Evolutionary conservation across 1,284 basidiomycete species (phyloP).

Genomic region (Cryptococcus sp.): DNA sequence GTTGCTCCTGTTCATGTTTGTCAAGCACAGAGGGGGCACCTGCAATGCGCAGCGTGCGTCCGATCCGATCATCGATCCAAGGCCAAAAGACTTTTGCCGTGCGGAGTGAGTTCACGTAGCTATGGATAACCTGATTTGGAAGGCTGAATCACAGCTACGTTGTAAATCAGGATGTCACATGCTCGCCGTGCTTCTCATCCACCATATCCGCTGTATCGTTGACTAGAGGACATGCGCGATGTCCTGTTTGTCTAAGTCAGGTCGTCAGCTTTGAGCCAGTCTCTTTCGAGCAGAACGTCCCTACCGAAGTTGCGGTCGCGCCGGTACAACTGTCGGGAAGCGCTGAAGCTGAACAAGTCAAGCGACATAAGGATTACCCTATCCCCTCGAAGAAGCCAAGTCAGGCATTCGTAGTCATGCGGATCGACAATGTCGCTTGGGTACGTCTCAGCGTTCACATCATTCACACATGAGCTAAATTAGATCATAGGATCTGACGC

Average conservation of each 20-base stretch:
- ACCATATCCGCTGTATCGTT: conserved; percentile 41
- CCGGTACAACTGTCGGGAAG: not conserved
- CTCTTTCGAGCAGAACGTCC: not conserved
- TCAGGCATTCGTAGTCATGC: conserved; percentile 30
- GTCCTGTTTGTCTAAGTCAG: conserved; percentile 32
- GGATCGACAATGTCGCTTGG: conserved; percentile 54
- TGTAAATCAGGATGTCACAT: conserved; percentile 31
- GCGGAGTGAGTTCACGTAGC: conserved; percentile 24
- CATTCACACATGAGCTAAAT: not conserved
- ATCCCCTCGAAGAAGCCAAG: conserved; percentile 1
- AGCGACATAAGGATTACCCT: not conserved
- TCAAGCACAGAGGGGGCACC: not conserved
- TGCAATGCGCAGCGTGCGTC: conserved; percentile 25
- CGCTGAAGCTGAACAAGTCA: not conserved
- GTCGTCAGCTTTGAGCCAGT: conserved; percentile 25
- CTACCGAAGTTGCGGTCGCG: not conserved
- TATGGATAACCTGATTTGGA: too few relatives aligned
- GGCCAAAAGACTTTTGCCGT: conserved; percentile 33
- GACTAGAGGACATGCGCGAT: conserved; percentile 30
- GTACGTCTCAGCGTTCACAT: conserved; percentile 17
- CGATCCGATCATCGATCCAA: conserved; percentile 2
- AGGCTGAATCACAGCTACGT: too few relatives aligned
- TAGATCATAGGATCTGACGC: conserved; percentile 46
- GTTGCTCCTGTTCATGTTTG: too few relatives aligned
- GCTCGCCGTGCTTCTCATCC: conserved; percentile 43